A percentile compares a stretch with the other conserved stretches of the same genome.
phyloP scores from a whole-genome alignment of 129 eudicot species.

The Flaveria sonorensis region DNA sequence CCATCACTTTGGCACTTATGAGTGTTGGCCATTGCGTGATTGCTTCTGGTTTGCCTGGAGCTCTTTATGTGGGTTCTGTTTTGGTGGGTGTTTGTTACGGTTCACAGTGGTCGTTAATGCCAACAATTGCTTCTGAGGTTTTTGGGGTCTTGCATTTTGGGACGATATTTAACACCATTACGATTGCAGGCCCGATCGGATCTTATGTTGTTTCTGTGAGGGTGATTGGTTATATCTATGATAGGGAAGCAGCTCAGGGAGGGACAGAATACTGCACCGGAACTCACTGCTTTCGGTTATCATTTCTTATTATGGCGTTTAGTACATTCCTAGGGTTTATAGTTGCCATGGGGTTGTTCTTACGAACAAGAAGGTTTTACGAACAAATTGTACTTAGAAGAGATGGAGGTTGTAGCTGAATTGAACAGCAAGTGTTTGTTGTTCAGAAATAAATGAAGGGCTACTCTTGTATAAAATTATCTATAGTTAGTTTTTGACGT shows the following conservation, averaged over 20 bases:
- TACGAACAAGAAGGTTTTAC: slow-evolving; percentile 56
- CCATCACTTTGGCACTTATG: slow-evolving; percentile 63
- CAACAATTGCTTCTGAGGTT: slow-evolving; percentile 74
- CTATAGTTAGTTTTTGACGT: neutral
- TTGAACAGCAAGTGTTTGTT: neutral
- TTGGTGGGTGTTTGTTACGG: slow-evolving; percentile 79
- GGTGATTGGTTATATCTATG: slow-evolving; percentile 73
- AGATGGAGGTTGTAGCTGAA: slow-evolving; percentile 30
- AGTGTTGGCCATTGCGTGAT: slow-evolving; percentile 66
- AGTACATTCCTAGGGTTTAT: slow-evolving; percentile 52
- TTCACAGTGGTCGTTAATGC: slow-evolving; percentile 88
- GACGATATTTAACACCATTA: slow-evolving; percentile 77
- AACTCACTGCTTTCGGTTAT: slow-evolving; percentile 55
- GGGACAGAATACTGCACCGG: slow-evolving; percentile 53
- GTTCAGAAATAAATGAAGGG: slow-evolving; percentile 7
- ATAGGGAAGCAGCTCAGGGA: slow-evolving; percentile 47
- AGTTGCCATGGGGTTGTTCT: slow-evolving; percentile 51
- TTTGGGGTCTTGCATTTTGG: slow-evolving; percentile 79
- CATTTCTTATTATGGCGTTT: slow-evolving; percentile 67
- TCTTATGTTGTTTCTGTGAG: slow-evolving; percentile 73
- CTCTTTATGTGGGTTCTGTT: slow-evolving; percentile 64
- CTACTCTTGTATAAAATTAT: neutral
- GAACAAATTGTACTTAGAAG: slow-evolving; percentile 38
- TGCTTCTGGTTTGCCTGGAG: slow-evolving; percentile 74
- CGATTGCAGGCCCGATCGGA: slow-evolving; percentile 74